phyloP scores from a whole-genome alignment of 805 yeast species.

The Metschnikowia lunata region DNA sequence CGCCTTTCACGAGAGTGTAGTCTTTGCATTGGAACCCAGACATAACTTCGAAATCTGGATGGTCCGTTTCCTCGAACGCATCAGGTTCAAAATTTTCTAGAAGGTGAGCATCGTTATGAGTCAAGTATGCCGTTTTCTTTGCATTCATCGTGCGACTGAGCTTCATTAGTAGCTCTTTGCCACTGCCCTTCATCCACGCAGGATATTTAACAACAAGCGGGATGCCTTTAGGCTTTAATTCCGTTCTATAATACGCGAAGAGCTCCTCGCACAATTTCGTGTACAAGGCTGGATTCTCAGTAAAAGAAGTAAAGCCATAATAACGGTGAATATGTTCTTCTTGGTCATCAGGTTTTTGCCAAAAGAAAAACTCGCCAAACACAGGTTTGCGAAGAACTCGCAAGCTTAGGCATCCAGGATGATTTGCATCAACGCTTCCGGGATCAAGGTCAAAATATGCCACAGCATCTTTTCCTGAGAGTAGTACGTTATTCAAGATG shows the following conservation, averaged over 20 bases:
- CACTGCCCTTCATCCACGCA: constrained; percentile 90
- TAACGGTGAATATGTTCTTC: constrained; percentile 26
- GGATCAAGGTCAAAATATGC: constrained; percentile 77
- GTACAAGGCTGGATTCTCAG: constrained; percentile 59
- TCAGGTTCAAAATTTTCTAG: constrained; percentile 17
- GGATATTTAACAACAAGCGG: constrained; percentile 71
- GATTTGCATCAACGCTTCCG: constrained; percentile 77
- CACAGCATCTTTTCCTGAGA: constrained; percentile 26
- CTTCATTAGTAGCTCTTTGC: constrained; percentile 57
- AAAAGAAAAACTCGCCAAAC: constrained; percentile 27
- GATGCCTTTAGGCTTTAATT: constrained; percentile 19
- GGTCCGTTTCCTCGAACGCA: constrained; percentile 25
- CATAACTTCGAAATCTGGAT: constrained; percentile 16
- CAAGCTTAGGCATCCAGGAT: constrained; percentile 67
- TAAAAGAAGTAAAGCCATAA: constrained; percentile 67
- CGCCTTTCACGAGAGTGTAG: constrained; percentile 8
- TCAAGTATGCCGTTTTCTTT: constrained; percentile 51
- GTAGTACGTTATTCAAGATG: constrained; percentile 46
- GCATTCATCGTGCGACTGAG: constrained; percentile 47
- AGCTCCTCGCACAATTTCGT: constrained; percentile 40
- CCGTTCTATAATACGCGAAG: constrained; percentile 24
- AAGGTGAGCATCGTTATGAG: constrained; percentile 20
- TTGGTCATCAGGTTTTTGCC: constrained; percentile 4
- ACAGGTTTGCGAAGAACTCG: constrained; percentile 28
- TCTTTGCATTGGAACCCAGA: constrained; percentile 4